Evolutionary conservation across 2,329 filamentous ascomycete species (phyloP).

Genomic region (Simplicillium sp.): DNA sequence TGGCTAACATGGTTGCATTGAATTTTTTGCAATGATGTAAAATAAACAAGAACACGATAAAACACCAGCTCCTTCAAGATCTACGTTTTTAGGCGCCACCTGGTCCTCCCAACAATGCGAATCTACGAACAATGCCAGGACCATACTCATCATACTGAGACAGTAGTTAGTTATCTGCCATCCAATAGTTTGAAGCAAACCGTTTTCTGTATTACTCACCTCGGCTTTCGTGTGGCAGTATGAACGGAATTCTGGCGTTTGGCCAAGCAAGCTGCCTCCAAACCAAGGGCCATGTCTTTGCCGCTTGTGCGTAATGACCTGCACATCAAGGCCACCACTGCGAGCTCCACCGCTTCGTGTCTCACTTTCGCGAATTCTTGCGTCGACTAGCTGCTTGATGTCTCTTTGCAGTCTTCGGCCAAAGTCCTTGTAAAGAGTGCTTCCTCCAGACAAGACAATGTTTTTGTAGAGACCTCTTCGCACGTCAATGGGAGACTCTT

Average conservation of each 20-base stretch:
- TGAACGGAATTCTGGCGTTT: constrained; percentile 96
- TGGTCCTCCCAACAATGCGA: constrained; percentile 85
- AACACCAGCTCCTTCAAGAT: too few relatives aligned
- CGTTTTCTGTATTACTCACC: constrained; percentile 27
- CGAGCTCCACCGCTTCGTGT: constrained; percentile 82
- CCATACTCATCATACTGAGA: constrained; percentile 86
- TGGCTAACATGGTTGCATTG: too few relatives aligned
- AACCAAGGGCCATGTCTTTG: constrained; percentile 98
- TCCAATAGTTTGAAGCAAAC: background rate
- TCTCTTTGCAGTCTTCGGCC: constrained; percentile 91
- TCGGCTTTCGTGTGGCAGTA: constrained; percentile 93
- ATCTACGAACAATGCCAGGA: constrained; percentile 88
- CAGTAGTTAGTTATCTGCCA: constrained; percentile 10
- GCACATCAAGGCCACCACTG: constrained; percentile 90
- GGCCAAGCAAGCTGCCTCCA: constrained; percentile 87
- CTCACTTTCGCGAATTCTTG: constrained; percentile 85
- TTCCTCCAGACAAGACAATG: constrained; percentile 94
- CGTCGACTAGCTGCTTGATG: constrained; percentile 92
- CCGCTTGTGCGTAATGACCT: constrained; percentile 94
- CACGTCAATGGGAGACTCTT: constrained; percentile 95
- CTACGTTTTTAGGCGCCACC: constrained; percentile 40
- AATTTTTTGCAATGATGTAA: too few relatives aligned
- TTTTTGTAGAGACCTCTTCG: constrained; percentile 98
- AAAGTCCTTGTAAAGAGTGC: constrained; percentile 97
- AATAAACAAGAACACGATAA: too few relatives aligned